Base-by-base conservation (phyloP, 768 basidiomycete species). In the Mycena epipterygia region DNA sequence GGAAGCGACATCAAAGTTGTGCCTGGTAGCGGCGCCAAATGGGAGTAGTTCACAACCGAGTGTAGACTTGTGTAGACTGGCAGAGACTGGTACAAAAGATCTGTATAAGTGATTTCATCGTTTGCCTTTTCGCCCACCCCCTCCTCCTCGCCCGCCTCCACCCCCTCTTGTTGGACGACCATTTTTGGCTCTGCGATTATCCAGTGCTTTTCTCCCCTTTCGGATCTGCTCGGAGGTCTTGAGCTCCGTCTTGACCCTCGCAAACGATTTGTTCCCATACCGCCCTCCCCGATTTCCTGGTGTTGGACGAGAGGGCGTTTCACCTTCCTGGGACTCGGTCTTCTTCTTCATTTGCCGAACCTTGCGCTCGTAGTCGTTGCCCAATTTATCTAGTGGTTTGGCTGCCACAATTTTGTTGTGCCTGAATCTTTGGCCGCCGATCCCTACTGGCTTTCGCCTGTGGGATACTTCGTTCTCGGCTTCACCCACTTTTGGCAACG, bases 171-270 rank as follows among this genome's bases (percentile, higher is more conserved):
- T 49, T 11, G 93, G 91, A 32, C 95, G 87, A n/a, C 93, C 93
- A 76, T 96, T 96, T 83, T 94, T 96, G 23, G 86, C 89, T 77
- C 85, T 89, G 75, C 87, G 89, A 72, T 87, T 89, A 74, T 95
- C 93, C 76, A 83, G 76, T 23, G 86, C 58, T 76, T 89, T 90
- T 70, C 96, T 87, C 35, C 86, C 83, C 77, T 92, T 96, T 71
- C 94, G 89, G 70, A 98, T 96, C 78, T 97, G 94, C 56, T 96
- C 94, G 30, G 89, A 90, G 0, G 89, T 92, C 84, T 94, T 96
- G 80, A 98, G 90, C 81, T 97, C 96, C 51, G 82, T 91, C 80
- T 91, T 96, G 72, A 94, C 90, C 64, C 85, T 88, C 12, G 86
- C 86, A 64, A 90, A 73, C 2, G 90, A 78, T 81, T 92, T 95